A percentile compares a stretch with the other conserved stretches of the same genome.
Evolutionary conservation across 2,329 filamentous ascomycete species (phyloP).

Genomic region (Phoma herbarum): DNA sequence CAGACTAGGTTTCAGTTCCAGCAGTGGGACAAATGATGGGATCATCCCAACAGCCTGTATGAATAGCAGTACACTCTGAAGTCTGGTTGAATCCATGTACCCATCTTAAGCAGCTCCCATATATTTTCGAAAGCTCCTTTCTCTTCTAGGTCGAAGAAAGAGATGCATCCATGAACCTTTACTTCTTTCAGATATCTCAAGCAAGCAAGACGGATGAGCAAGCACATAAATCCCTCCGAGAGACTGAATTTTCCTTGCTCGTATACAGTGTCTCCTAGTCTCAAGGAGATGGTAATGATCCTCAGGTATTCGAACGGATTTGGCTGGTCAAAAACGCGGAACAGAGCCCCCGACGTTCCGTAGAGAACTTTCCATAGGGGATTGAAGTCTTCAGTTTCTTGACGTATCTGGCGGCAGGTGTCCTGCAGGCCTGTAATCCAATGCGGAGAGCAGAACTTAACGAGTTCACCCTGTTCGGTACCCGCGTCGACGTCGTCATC

Average conservation of each 20-base stretch:
- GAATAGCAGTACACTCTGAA: background rate
- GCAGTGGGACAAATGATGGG: background rate
- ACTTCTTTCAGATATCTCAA: background rate
- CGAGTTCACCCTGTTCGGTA: slow-evolving; percentile 10
- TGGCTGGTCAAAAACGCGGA: background rate
- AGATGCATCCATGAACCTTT: background rate
- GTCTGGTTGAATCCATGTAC: background rate
- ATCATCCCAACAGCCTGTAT: background rate
- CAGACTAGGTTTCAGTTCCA: too few relatives aligned
- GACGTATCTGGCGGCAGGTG: background rate
- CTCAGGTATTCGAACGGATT: slow-evolving; percentile 1
- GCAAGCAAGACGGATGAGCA: background rate
- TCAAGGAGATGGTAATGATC: background rate
- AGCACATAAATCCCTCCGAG: background rate
- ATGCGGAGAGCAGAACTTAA: slow-evolving; percentile 5
- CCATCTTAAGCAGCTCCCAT: background rate
- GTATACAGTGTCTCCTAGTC: background rate
- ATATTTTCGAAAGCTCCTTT: background rate
- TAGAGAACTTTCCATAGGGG: background rate
- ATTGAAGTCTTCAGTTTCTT: background rate
- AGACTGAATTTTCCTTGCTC: background rate
- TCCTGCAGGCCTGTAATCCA: background rate
- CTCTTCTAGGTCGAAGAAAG: background rate
- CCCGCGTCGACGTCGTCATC: background rate
- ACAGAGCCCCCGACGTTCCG: background rate